Conservation (phyloP, 2,329 filamentous ascomycete genomes). For the Scopulariopsis brevicaulis region DNA sequence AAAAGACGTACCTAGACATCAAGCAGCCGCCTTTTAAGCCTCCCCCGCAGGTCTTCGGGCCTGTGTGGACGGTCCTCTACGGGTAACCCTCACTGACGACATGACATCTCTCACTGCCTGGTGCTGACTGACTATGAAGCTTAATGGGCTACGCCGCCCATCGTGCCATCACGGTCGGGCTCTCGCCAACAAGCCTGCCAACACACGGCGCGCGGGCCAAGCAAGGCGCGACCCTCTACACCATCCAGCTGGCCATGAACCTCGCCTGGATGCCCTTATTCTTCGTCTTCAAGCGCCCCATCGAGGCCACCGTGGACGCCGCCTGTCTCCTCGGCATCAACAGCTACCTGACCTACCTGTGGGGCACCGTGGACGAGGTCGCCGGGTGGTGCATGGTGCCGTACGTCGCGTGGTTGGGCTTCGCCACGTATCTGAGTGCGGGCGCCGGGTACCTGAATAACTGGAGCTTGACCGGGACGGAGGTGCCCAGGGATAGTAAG, state of each 20-base stretch:
- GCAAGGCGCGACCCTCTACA: constrained; percentile 70
- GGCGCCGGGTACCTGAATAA: constrained; percentile 57
- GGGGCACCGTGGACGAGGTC: constrained; percentile 60
- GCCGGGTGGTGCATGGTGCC: constrained; percentile 68
- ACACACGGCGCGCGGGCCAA: constrained; percentile 46
- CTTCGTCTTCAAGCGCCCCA: constrained; percentile 65
- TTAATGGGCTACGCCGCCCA: constrained; percentile 86
- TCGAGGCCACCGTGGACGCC: constrained; percentile 66
- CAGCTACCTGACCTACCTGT: constrained; percentile 63
- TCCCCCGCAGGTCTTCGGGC: constrained; percentile 50
- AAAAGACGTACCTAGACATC: constrained; percentile 51
- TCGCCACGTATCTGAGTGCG: constrained; percentile 75
- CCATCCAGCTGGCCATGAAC: constrained; percentile 75
- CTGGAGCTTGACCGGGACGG: constrained; percentile 44
- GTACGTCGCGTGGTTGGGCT: constrained; percentile 77
- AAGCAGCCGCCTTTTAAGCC: constrained; percentile 57
- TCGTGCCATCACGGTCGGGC: constrained; percentile 56
- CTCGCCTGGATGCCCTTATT: constrained; percentile 88
- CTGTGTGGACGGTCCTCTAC: constrained; percentile 57
- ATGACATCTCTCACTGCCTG: not conserved
- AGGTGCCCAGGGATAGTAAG: constrained; percentile 1
- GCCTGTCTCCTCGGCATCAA: constrained; percentile 60
- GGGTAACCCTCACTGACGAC: constrained; percentile 21
- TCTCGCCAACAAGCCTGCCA: constrained; percentile 42
- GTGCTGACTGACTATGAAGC: constrained; percentile 12